Evolutionary conservation across 768 basidiomycete genomes (phyloP).

Genomic region (Suillus occidentalis): DNA sequence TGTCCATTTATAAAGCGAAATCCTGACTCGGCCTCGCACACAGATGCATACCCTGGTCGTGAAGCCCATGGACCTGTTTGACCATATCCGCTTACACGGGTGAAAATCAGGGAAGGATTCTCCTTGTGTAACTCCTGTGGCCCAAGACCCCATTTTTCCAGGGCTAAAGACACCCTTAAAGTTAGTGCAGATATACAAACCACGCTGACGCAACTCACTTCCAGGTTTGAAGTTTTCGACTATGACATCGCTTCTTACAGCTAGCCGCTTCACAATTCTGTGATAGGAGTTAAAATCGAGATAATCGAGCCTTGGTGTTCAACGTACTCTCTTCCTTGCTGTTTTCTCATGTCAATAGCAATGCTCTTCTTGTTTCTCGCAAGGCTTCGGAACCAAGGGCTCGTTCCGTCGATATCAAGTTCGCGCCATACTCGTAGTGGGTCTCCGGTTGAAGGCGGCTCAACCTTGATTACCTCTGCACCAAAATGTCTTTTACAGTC

Average conservation of each 20-base stretch:
- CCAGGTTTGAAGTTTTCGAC: slow-evolving; percentile 77
- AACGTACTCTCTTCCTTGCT: slow-evolving; percentile 51
- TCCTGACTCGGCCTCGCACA: slow-evolving; percentile 75
- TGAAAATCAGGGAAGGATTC: slow-evolving; percentile 88
- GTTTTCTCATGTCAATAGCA: slow-evolving; percentile 60
- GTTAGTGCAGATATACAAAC: neutral
- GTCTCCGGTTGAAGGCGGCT: slow-evolving; percentile 62
- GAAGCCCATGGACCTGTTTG: slow-evolving; percentile 75
- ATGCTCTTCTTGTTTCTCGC: slow-evolving; percentile 76
- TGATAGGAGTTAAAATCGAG: slow-evolving; percentile 2
- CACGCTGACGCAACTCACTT: slow-evolving; percentile 41
- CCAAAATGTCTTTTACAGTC: slow-evolving; percentile 55
- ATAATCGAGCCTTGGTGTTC: neutral
- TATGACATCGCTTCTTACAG: slow-evolving; percentile 63
- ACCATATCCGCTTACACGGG: slow-evolving; percentile 78
- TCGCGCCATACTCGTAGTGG: slow-evolving; percentile 72
- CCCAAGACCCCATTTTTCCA: slow-evolving; percentile 70
- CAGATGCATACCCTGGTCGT: slow-evolving; percentile 70
- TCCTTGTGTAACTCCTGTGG: slow-evolving; percentile 60
- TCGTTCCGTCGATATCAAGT: slow-evolving; percentile 66
- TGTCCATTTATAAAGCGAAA: slow-evolving; percentile 74
- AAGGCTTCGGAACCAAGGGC: slow-evolving; percentile 74
- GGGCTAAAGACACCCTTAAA: slow-evolving; percentile 38
- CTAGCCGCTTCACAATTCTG: slow-evolving; percentile 62
- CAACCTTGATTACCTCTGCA: slow-evolving; percentile 73